Conservation (phyloP, 768 basidiomycete species). For the Leccinum barrowsii region DNA sequence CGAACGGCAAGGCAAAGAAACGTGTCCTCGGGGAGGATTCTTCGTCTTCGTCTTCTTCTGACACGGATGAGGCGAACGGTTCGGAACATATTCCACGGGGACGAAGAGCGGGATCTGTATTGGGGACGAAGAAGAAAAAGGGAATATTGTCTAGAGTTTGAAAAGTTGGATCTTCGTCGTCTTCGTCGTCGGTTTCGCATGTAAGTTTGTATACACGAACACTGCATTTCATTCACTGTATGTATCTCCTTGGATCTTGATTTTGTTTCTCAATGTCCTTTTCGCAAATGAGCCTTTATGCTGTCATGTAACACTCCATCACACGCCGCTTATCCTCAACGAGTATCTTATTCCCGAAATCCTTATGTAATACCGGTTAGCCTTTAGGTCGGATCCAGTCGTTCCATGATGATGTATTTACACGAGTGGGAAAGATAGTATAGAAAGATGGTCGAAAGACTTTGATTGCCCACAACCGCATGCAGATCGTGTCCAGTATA, state of each 20-base stretch:
- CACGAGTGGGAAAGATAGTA: background rate
- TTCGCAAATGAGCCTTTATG: background rate
- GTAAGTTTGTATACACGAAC: background rate
- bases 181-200: background rate
- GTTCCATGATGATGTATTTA: background rate
- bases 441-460: background rate
- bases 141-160: constrained; percentile 9
- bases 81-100: constrained; percentile 59
- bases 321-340: background rate
- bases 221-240: background rate
- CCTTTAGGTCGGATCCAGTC: background rate
- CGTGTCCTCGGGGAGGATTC: constrained; percentile 20
- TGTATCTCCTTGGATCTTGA: background rate
- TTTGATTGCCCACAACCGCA: background rate
- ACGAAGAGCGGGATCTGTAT: constrained; percentile 48
- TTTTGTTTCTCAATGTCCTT: background rate
- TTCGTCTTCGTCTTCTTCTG: constrained; percentile 40
- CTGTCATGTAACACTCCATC: background rate
- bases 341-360: background rate
- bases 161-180: background rate
- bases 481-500: background rate
- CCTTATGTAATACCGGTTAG: background rate
- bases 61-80: constrained; percentile 30
- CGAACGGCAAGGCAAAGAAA: constrained; percentile 26
- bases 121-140: constrained; percentile 28